These are phyloP conservation scores for Berberis vulgaris DNA, from an alignment of 164 flowering plant species.

Conservation along the genomic window DNA sequence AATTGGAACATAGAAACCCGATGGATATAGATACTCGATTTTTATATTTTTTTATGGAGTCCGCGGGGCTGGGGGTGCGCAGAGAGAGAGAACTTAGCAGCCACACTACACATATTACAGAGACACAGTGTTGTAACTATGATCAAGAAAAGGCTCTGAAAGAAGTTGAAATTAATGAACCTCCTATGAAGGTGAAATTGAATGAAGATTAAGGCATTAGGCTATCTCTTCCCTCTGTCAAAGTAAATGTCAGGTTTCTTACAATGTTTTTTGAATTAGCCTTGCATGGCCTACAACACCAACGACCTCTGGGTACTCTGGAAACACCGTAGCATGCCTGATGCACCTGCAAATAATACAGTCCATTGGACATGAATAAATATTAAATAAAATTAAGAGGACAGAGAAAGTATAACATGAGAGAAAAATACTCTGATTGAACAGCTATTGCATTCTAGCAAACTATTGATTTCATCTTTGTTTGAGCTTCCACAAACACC, in stretches of 20 bases:
- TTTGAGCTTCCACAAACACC: conserved; percentile 56
- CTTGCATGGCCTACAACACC: conserved; percentile 56
- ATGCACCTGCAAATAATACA: conserved; percentile 33
- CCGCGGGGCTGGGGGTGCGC: too few relatives aligned
- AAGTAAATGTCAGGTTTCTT: conserved; percentile 17
- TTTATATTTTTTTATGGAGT: too few relatives aligned
- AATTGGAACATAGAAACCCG: too few relatives aligned
- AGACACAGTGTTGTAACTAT: too few relatives aligned
- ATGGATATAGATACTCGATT: too few relatives aligned
- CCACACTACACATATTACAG: too few relatives aligned
- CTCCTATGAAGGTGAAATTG: not conserved
- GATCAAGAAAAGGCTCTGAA: not conserved
- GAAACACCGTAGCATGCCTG: conserved; percentile 66
- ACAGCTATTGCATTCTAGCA: conserved; percentile 45
- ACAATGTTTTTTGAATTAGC: conserved; percentile 38
- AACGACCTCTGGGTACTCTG: conserved; percentile 44
- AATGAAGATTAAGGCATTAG: not conserved
- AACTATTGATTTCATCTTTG: conserved; percentile 33
- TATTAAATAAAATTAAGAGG: not conserved
- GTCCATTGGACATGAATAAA: conserved; percentile 3
- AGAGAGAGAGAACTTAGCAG: too few relatives aligned
- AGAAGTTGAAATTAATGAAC: not conserved
- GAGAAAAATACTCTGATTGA: conserved; percentile 32
- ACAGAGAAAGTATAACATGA: conserved; percentile 1
- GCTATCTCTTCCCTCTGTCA: not conserved